Conservation (phyloP, 2,329 filamentous ascomycete genomes). For the Pseudogymnoascus sp. region DNA sequence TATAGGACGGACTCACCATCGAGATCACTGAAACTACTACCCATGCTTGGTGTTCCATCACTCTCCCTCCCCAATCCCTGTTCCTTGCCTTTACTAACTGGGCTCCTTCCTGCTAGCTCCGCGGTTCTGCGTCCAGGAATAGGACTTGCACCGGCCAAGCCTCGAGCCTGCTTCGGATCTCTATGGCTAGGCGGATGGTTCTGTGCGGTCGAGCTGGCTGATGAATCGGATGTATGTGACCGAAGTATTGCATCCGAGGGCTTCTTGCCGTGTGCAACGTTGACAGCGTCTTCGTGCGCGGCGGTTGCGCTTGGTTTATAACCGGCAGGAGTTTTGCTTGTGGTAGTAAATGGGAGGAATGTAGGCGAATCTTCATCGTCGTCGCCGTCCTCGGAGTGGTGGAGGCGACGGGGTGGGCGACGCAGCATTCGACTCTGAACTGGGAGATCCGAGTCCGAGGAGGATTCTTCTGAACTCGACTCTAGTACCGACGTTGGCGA, state of each 20-base stretch:
- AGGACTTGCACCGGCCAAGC: constrained; percentile 30
- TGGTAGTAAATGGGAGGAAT: constrained; percentile 23
- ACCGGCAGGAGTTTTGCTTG: constrained; percentile 10
- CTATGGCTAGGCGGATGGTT: constrained; percentile 16
- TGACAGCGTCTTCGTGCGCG: constrained; percentile 22
- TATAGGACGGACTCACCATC: constrained; percentile 46
- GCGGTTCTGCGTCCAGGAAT: constrained; percentile 51
- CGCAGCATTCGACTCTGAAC: constrained; percentile 25
- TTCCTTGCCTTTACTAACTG: constrained; percentile 33
- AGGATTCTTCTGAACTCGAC: constrained; percentile 18
- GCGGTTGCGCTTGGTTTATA: constrained; percentile 24
- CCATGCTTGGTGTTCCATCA: constrained; percentile 71
- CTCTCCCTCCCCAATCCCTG: constrained; percentile 49
- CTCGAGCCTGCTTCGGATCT: constrained; percentile 16
- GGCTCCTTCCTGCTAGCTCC: constrained; percentile 49
- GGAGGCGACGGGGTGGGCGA: constrained; percentile 21
- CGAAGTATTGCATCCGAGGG: constrained; percentile 18
- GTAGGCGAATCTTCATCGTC: constrained; percentile 26
- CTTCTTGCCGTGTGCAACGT: constrained; percentile 18
- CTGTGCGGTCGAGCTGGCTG: constrained; percentile 39
- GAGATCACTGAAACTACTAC: constrained; percentile 78
- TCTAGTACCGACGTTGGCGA: constrained; percentile 18
- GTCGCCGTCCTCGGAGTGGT: constrained; percentile 23
- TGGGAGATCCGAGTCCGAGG: constrained; percentile 22
- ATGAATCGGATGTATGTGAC: constrained; percentile 51